phyloP scores from a whole-genome alignment of 306 rosid genomes.

The Senna siamea region DNA sequence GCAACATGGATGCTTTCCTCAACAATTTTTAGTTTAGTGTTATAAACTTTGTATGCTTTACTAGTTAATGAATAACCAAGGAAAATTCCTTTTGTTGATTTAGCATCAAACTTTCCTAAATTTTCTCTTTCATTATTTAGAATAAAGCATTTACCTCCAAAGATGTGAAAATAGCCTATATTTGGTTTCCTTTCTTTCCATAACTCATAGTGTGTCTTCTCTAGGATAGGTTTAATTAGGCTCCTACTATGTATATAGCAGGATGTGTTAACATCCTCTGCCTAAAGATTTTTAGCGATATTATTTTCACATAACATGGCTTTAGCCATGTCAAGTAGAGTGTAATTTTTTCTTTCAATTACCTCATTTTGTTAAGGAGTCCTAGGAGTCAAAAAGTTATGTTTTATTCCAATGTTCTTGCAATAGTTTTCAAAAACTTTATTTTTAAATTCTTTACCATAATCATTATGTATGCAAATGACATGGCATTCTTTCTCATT shows the following conservation, averaged over 20 bases:
- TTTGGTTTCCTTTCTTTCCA: conserved; percentile 15
- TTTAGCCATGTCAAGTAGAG: neutral
- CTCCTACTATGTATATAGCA: neutral
- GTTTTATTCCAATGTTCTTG: neutral
- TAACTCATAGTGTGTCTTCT: conserved; percentile 11
- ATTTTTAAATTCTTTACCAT: neutral
- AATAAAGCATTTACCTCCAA: too few species aligned
- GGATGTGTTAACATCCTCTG: neutral
- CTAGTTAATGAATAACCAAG: too few species aligned
- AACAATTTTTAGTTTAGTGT: too few species aligned
- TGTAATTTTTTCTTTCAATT: neutral
- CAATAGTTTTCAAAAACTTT: too few species aligned
- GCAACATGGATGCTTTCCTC: too few species aligned
- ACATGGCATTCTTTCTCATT: too few species aligned
- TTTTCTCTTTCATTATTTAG: too few species aligned
- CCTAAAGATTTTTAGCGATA: neutral
- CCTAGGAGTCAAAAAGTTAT: neutral
- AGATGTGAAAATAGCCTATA: too few species aligned
- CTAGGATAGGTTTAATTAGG: neutral
- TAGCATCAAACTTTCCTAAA: too few species aligned
- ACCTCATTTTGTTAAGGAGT: conserved; percentile 16
- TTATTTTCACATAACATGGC: neutral
- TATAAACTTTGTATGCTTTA: too few species aligned
- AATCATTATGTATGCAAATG: too few species aligned
- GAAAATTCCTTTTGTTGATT: too few species aligned